These are phyloP conservation scores for Alternaria brassicae DNA, from an alignment of 2,329 filamentous ascomycete genomes.

Conservation along the genomic window DNA sequence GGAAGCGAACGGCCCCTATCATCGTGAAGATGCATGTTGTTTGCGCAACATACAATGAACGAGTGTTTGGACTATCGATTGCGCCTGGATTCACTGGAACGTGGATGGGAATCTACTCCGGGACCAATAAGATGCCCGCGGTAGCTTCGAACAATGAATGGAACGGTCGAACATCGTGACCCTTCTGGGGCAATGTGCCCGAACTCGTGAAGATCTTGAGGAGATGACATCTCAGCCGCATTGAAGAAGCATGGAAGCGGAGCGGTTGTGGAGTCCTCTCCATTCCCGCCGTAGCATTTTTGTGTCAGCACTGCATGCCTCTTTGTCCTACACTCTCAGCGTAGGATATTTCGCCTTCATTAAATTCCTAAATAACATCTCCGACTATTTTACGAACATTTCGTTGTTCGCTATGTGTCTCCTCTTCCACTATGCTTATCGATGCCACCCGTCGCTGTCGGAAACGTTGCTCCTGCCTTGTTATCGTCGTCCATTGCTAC, in stretches of 20 bases:
- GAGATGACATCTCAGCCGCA: neutral
- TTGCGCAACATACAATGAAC: neutral
- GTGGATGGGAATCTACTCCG: neutral
- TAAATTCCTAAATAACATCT: neutral
- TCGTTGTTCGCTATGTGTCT: conserved; percentile 21
- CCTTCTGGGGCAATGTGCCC: neutral
- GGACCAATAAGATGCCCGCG: neutral
- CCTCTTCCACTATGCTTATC: conserved; percentile 25
- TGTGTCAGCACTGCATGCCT: neutral
- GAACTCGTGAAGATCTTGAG: conserved; percentile 1
- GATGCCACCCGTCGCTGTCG: conserved; percentile 20
- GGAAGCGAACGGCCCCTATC: neutral
- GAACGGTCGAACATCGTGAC: neutral
- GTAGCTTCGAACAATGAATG: neutral
- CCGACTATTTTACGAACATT: neutral
- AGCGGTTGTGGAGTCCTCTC: neutral
- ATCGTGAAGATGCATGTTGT: neutral
- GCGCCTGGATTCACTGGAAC: neutral
- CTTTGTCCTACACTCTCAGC: neutral
- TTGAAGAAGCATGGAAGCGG: neutral
- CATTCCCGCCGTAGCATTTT: neutral
- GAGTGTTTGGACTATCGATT: neutral
- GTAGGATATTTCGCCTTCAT: neutral
- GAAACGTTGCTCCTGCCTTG: conserved; percentile 30
- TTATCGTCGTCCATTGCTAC: conserved; percentile 5